Evolutionary conservation across 129 eudicot species (phyloP).

Genomic region (Sambucus nigra): DNA sequence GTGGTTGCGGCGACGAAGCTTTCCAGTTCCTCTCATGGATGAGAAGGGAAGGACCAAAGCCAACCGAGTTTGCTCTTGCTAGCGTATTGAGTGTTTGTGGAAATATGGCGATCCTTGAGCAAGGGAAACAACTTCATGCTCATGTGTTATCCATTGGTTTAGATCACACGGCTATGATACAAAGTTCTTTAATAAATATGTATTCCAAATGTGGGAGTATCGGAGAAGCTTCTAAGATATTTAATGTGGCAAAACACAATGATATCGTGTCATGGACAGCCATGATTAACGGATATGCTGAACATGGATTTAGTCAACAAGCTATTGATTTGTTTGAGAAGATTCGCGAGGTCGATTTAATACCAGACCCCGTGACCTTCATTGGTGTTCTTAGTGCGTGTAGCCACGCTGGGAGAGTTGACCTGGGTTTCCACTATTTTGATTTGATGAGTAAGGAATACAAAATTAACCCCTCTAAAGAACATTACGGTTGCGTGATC

Average conservation of each 20-base stretch:
- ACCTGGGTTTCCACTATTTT: slow-evolving; percentile 58
- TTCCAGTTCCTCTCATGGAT: slow-evolving; percentile 53
- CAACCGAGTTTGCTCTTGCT: slow-evolving; percentile 70
- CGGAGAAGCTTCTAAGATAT: slow-evolving; percentile 47
- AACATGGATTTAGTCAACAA: slow-evolving; percentile 69
- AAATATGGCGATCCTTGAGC: slow-evolving; percentile 71
- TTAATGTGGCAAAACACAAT: slow-evolving; percentile 26
- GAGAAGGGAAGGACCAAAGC: slow-evolving; percentile 77
- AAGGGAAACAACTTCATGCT: slow-evolving; percentile 83
- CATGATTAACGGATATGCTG: slow-evolving; percentile 92
- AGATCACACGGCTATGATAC: slow-evolving; percentile 50
- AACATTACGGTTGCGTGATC: slow-evolving; percentile 95
- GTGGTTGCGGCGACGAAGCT: slow-evolving; percentile 63
- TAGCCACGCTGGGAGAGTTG: slow-evolving; percentile 74
- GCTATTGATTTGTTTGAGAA: slow-evolving; percentile 63
- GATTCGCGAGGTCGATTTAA: slow-evolving; percentile 35
- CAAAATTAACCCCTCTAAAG: slow-evolving; percentile 42
- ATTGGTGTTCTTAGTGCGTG: slow-evolving; percentile 90
- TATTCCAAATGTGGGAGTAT: slow-evolving; percentile 85
- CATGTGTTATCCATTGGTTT: slow-evolving; percentile 52
- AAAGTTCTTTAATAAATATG: slow-evolving; percentile 78
- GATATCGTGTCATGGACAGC: slow-evolving; percentile 89
- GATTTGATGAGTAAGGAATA: slow-evolving; percentile 39
- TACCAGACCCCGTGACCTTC: slow-evolving; percentile 74
- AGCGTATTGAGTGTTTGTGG: slow-evolving; percentile 77